Evolutionary conservation across 2,329 filamentous ascomycete species (phyloP).

Genomic region (Hymenoscyphus scutula): DNA sequence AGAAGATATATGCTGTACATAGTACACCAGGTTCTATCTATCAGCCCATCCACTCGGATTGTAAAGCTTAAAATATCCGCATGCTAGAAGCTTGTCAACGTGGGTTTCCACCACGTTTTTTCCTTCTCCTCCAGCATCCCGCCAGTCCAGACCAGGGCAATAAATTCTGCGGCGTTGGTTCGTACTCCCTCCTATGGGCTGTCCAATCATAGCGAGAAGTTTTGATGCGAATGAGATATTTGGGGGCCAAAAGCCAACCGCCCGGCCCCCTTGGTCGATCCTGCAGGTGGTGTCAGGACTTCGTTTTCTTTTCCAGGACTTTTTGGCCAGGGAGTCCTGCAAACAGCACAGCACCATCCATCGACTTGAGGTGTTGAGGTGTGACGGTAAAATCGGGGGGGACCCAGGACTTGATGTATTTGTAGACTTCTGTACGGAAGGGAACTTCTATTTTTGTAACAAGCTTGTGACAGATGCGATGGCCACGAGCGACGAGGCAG

Average conservation of each 20-base stretch:
- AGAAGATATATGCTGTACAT: neutral
- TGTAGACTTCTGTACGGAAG: neutral
- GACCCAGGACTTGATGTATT: neutral
- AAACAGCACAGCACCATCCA: neutral
- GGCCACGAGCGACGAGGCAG: neutral
- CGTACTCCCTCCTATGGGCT: neutral
- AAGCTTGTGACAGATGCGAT: neutral
- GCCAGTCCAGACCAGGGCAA: neutral
- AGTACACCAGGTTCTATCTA: neutral
- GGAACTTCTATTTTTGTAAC: neutral
- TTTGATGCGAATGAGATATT: neutral
- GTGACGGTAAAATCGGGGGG: neutral
- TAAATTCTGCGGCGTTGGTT: neutral
- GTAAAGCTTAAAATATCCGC: neutral
- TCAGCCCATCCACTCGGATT: constrained; percentile 2
- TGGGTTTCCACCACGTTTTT: neutral
- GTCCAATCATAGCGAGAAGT: neutral
- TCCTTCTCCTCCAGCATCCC: neutral
- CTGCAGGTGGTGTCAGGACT: constrained; percentile 10
- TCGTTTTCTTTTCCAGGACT: neutral
- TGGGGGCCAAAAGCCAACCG: constrained; percentile 9
- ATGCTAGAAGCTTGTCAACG: neutral
- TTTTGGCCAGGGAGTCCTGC: neutral
- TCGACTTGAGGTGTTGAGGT: too few species aligned
- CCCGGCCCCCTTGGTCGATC: neutral